These are phyloP conservation scores for Leccinum disarticulatum DNA, from an alignment of 768 basidiomycete species.

Conservation along the genomic window DNA sequence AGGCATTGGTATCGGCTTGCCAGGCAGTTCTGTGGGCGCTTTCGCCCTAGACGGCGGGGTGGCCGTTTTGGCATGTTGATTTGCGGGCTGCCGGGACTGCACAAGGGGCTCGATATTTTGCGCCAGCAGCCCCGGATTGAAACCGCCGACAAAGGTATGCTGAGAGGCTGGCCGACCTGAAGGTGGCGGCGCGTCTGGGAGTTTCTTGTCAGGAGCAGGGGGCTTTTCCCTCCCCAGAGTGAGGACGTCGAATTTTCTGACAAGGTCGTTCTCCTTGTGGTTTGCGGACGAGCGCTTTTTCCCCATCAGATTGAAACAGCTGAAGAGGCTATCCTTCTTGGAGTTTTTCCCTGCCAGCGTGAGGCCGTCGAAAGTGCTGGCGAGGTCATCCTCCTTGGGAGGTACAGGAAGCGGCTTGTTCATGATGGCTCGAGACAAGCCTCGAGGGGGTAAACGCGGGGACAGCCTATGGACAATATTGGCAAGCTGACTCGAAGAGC, in stretches of 20 bases:
- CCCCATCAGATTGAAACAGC: conserved; percentile 16
- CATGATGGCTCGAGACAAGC: conserved; percentile 19
- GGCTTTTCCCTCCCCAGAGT: conserved; percentile 27
- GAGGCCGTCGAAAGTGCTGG: conserved; percentile 35
- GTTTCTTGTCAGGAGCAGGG: conserved; percentile 11
- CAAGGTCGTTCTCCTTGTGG: conserved; percentile 25
- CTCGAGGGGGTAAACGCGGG: not conserved
- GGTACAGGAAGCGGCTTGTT: conserved; percentile 13
- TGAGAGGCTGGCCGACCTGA: not conserved
- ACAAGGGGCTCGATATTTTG: conserved; percentile 6
- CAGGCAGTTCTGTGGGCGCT: not conserved
- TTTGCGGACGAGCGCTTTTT: conserved; percentile 9
- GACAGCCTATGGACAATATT: conserved; percentile 12
- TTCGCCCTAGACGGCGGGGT: not conserved
- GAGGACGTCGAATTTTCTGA: conserved; percentile 33
- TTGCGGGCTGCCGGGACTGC: conserved; percentile 10
- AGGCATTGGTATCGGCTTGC: conserved; percentile 19
- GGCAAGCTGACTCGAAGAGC: conserved; percentile 21
- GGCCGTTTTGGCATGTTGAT: conserved; percentile 2
- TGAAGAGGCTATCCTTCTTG: not conserved
- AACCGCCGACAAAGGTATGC: conserved; percentile 50
- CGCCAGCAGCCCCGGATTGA: conserved; percentile 27
- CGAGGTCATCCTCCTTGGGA: conserved; percentile 26
- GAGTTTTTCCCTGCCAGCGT: conserved; percentile 9
- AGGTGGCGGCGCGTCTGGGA: conserved; percentile 7